phyloP scores from a whole-genome alignment of 23 red algal species.

The Gracilaria vermiculophylla region DNA sequence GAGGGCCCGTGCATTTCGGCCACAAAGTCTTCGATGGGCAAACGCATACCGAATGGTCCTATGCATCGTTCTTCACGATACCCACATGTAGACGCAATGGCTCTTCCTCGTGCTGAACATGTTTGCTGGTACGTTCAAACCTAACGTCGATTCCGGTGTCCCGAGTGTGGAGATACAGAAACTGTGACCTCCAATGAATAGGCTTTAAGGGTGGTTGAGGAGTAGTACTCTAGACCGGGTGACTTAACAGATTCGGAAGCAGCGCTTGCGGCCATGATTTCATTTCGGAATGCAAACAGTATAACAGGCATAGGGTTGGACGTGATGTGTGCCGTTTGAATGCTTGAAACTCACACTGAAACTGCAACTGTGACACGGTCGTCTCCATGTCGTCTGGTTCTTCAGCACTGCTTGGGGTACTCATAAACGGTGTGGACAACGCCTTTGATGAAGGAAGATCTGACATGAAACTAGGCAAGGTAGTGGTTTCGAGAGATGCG shows the following conservation, averaged over 20 bases:
- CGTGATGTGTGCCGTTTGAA: neutral
- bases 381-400: no score
- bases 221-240: neutral
- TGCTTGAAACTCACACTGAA: neutral
- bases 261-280: neutral
- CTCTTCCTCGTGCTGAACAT: constrained; percentile 64
- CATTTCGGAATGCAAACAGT: neutral
- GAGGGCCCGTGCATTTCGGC: constrained; percentile 37
- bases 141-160: constrained; percentile 11
- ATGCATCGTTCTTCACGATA: constrained; percentile 21
- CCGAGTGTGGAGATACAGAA: neutral
- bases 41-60: constrained; percentile 60
- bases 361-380: no score
- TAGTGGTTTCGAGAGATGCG: neutral
- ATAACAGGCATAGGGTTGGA: neutral
- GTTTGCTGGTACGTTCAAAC: constrained; percentile 25
- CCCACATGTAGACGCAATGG: constrained; percentile 71
- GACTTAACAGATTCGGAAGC: neutral
- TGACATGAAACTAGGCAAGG: neutral
- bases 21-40: constrained; percentile 41
- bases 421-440: no score
- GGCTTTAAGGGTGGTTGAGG: constrained; percentile 7
- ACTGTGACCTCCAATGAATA: constrained; percentile 29
- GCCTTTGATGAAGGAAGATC: no score
- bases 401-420: no score